phyloP scores from a whole-genome alignment of 2,329 filamentous ascomycete genomes.

The Camillea tinctor region DNA sequence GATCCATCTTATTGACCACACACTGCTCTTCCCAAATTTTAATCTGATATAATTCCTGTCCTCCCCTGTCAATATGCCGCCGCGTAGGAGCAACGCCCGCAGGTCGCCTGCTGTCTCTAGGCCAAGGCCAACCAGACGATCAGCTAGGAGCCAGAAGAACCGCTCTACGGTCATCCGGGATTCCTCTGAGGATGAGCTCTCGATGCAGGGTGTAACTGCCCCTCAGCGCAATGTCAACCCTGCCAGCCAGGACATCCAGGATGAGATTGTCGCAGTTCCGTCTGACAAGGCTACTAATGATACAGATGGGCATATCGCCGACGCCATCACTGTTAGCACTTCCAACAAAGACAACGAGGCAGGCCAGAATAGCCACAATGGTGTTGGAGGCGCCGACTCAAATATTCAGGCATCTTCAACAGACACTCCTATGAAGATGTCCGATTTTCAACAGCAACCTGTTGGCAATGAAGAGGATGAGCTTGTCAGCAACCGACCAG shows the following conservation, averaged over 20 bases:
- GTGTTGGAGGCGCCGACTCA: no score
- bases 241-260: background rate
- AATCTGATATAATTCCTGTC: background rate
- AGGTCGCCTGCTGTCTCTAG: background rate
- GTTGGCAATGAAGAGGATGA: constrained; percentile 15
- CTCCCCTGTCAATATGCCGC: constrained; percentile 22
- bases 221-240: background rate
- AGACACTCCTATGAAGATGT: constrained; percentile 10
- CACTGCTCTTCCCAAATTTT: background rate
- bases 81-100: constrained; percentile 10
- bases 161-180: background rate
- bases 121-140: constrained; percentile 9
- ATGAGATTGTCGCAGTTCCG: constrained; percentile 4
- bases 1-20: background rate
- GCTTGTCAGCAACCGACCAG: constrained; percentile 11
- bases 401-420: no score
- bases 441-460: constrained; percentile 9
- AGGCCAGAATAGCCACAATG: background rate
- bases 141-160: constrained; percentile 7
- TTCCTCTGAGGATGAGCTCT: constrained; percentile 12
- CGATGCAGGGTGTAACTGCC: background rate
- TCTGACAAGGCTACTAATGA: background rate
- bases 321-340: constrained; percentile 12
- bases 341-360: background rate
- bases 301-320: constrained; percentile 1